Evolutionary conservation across 2,329 filamentous ascomycete species (phyloP), one percentile per base, ranked within the genome.

Genomic region (Fusarium tjaetaba): DNA sequence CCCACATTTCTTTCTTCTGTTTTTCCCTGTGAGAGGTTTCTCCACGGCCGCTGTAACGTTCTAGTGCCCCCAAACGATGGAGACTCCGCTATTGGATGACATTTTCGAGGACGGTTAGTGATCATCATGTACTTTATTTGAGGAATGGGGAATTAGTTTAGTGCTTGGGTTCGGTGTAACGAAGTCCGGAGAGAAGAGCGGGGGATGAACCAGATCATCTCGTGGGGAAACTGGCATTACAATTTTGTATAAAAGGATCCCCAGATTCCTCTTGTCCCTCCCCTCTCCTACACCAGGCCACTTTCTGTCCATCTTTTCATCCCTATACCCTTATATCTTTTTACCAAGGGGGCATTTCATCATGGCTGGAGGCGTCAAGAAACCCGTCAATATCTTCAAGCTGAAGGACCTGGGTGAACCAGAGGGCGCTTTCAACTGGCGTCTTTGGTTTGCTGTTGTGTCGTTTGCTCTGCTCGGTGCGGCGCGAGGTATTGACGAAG

Each of bases 401-500:
- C 82, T 92, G 70, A 87, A 89, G 77, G 81, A 92, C 70, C 85
- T 90, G 55, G 88, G 88, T 66, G 92, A 93, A 68, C 93, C 93
- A 9, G 87, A 87, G 62, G 89, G 93, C 78, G 88, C 91, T 70
- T 89, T 94, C 80, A 95, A 95, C 83, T 94, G 92, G 92, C 87
- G 90, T 49, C 86, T 95, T 70, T 94, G 92, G 91, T 94, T 93
- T 81, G 91, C 92, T 46, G 92, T 95, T 61, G 79, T 93, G 71
- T 91, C 90, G 9, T 94, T 94, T 72, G 91, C 91, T 53, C 87
- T 96, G 41, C 90, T 95, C 82, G 93, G 93, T 61, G 92, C 93
- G 6, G 92, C 93, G 45, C 88, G 93, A 66, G 93, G 93, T 76
- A 85, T 95, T n/a, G 93, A 96, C 72, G 93, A 96, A 81, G 93